Evolutionary conservation across 2,329 filamentous ascomycete genomes (phyloP).

Genomic region (Trichoderma sp.): DNA sequence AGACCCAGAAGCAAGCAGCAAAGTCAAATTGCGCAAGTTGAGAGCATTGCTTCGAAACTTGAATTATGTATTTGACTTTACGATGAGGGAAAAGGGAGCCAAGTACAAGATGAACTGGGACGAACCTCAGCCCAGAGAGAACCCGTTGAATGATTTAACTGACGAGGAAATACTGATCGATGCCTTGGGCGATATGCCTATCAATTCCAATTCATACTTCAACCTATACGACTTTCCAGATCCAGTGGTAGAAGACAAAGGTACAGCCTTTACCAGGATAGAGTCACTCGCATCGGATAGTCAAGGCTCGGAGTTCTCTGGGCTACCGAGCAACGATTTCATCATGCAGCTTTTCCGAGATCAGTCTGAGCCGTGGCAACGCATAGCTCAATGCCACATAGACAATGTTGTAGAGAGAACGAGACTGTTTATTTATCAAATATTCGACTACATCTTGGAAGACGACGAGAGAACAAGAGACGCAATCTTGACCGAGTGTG

Average conservation of each 20-base stretch:
- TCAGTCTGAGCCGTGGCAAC: constrained; percentile 42
- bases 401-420: constrained; percentile 31
- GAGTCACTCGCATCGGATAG: constrained; percentile 38
- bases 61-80: constrained; percentile 34
- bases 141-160: constrained; percentile 23
- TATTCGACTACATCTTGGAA: constrained; percentile 38
- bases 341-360: constrained; percentile 42
- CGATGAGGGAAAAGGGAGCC: constrained; percentile 31
- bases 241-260: constrained; percentile 26
- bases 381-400: constrained; percentile 41
- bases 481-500: background rate
- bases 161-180: background rate
- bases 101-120: constrained; percentile 23
- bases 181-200: background rate
- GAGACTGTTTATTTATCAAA: constrained; percentile 41
- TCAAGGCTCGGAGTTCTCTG: constrained; percentile 45
- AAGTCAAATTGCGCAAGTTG: constrained; percentile 29
- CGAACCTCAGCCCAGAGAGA: background rate
- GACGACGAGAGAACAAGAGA: constrained; percentile 11
- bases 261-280: constrained; percentile 27
- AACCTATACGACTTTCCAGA: background rate
- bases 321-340: constrained; percentile 39
- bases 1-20: background rate
- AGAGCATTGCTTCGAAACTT: constrained; percentile 36
- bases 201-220: background rate